Base-by-base conservation (phyloP, 306 rosid species). In the Rosa persica region DNA sequence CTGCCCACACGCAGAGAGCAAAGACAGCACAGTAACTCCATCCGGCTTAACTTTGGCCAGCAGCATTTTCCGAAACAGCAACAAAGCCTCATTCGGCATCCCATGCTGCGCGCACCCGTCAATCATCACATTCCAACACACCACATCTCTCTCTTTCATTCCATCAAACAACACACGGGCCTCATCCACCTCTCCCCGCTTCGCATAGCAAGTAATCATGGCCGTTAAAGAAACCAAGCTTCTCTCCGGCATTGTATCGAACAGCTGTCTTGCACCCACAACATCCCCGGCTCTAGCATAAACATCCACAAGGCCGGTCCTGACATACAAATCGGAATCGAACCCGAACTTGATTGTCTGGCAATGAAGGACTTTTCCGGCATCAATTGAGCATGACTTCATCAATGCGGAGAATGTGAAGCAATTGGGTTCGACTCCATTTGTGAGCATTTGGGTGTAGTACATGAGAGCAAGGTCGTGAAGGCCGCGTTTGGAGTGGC, bases 121-220 rank as follows among this genome's bases (percentile, higher is more conserved):
- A 68, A 90, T 89, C 90, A 93, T 93, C 85, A 90, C 97, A 42
- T 93, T 93, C 98, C 97, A 93, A 78, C 93, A 90, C 72, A 91
- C 90, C 76, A 84, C 88, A 77, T 93, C 96, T 57, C 80, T 85
- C 44, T 83, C 85, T 17, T 22, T 49, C 89, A 90, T 87, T 8
- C 72, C 91, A 3, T 88, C 86, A 64, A 93, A 91, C 83, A 91
- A 76, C 67, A 25, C 25, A 36, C 86, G 68, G 5, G 96, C 96
- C 90, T 86, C 90, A 2, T 62, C 71, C 12, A 93, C 80, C 85
- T 80, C 78, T 67, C 97, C 96, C 8, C 78, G 81, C 78, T 84
- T 91, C 1, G 88, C 85, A 16, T 90, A 90, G 67, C 93, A 90
- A 4, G 89, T 86, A 58, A 93, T 85, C 93, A 90, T 90, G 0